A percentile compares a stretch with the other conserved stretches of the same genome.
Evolutionary conservation across 2,329 filamentous ascomycete species (phyloP).

Genomic region (Dactylellina drechsleri): DNA sequence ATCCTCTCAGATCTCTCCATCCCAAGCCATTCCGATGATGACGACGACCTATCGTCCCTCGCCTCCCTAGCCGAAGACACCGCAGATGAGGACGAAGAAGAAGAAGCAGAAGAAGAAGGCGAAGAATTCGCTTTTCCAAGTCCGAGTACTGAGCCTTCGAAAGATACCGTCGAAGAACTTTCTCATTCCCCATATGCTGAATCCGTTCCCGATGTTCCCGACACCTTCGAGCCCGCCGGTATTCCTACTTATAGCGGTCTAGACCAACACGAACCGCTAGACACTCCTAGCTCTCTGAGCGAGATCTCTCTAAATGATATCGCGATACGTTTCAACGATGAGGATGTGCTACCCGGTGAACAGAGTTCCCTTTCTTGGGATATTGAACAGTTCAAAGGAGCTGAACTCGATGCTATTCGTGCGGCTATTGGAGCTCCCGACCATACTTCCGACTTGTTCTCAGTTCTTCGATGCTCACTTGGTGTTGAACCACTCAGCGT

Average conservation of each 20-base stretch:
- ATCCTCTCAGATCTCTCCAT: conserved; percentile 58
- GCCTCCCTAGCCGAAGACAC: conserved; percentile 62
- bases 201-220: conserved; percentile 48
- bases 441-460: conserved; percentile 20
- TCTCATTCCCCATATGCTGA: conserved; percentile 33
- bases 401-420: conserved; percentile 29
- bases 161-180: conserved; percentile 24
- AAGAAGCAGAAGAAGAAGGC: conserved; percentile 2
- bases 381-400: conserved; percentile 30
- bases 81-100: conserved; percentile 59
- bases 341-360: conserved; percentile 12
- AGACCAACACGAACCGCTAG: conserved; percentile 42
- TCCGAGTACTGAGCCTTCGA: conserved; percentile 31
- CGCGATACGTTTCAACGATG: conserved; percentile 39
- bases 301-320: conserved; percentile 33
- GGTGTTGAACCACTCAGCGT: conserved; percentile 64
- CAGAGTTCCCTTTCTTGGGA: conserved; percentile 18
- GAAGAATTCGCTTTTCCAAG: conserved; percentile 43
- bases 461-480: conserved; percentile 61
- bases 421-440: conserved; percentile 10
- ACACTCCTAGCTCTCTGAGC: conserved; percentile 19
- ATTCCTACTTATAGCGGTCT: conserved; percentile 47
- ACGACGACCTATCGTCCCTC: conserved; percentile 62
- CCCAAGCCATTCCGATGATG: conserved; percentile 64
- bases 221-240: conserved; percentile 42